Conservation (phyloP, 495 filamentous ascomycete species). For the Neurospora pannonica region DNA sequence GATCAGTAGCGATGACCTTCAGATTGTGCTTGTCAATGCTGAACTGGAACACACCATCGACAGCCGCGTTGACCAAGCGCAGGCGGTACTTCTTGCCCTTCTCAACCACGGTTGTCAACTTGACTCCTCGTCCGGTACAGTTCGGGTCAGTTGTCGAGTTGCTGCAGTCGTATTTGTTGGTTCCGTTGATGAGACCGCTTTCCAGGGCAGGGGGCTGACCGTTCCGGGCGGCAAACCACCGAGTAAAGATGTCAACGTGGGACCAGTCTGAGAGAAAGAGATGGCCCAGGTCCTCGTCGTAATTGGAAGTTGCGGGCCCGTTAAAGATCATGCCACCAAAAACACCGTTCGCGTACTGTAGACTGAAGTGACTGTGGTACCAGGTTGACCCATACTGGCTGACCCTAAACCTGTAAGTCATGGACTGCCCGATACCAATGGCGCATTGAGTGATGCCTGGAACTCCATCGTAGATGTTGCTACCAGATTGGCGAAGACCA, state of each 20-base stretch:
- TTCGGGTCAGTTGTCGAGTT: conserved; percentile 6
- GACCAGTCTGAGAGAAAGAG: conserved; percentile 14
- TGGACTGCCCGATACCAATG: conserved; percentile 16
- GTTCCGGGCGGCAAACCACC: conserved; percentile 19
- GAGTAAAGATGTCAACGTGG: conserved; percentile 19
- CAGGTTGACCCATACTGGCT: conserved; percentile 25
- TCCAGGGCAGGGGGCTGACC: conserved; percentile 25
- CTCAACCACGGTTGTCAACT: conserved; percentile 27
- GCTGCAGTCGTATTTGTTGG: conserved; percentile 27
- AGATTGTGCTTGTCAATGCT: conserved; percentile 43
- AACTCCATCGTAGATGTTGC: conserved; percentile 24
- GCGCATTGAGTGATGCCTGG: conserved; percentile 22
- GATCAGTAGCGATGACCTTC: conserved; percentile 42
- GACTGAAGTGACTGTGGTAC: conserved; percentile 40
- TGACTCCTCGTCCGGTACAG: conserved; percentile 20
- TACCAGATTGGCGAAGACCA: conserved; percentile 19
- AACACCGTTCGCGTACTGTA: conserved; percentile 37
- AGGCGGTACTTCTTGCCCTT: conserved; percentile 37
- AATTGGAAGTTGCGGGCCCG: conserved; percentile 35
- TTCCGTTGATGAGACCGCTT: conserved; percentile 28
- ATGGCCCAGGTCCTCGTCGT: conserved; percentile 24
- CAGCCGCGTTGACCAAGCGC: conserved; percentile 43
- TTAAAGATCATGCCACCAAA: conserved; percentile 41
- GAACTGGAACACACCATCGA: conserved; percentile 27
- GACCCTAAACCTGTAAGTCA: conserved; percentile 24